Percentiles rank a stretch among this genome's conserved stretches.
phyloP scores from a whole-genome alignment of 2,329 filamentous ascomycete genomes.

The Alternaria sp. region DNA sequence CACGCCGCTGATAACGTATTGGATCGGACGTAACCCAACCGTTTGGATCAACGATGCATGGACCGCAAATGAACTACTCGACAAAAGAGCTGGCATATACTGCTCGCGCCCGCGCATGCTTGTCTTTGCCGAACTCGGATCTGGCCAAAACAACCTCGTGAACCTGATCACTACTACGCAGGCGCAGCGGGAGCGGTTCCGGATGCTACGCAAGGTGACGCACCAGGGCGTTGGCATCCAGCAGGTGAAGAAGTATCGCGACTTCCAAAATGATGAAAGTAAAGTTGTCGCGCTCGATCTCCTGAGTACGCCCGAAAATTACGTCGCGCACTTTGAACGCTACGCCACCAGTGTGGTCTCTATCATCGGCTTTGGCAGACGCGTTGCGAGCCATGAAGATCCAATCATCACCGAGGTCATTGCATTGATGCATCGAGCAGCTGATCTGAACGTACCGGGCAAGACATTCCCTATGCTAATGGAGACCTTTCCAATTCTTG shows the following conservation, averaged over 20 bases:
- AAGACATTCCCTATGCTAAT: conserved; percentile 65
- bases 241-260: conserved; percentile 61
- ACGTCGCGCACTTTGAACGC: conserved; percentile 62
- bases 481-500: conserved; percentile 64
- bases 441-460: conserved; percentile 58
- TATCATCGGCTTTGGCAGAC: conserved; percentile 64
- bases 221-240: conserved; percentile 53
- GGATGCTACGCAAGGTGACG: conserved; percentile 42
- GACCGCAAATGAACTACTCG: conserved; percentile 61
- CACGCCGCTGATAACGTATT: conserved; percentile 61
- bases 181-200: conserved; percentile 39
- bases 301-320: conserved; percentile 53
- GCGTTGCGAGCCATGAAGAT: conserved; percentile 59
- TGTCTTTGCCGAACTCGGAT: conserved; percentile 51
- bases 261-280: conserved; percentile 67
- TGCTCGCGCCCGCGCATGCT: conserved; percentile 58
- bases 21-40: conserved; percentile 54
- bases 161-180: conserved; percentile 44
- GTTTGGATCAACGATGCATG: conserved; percentile 55
- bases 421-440: conserved; percentile 63
- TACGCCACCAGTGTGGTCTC: conserved; percentile 62
- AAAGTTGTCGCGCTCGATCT: conserved; percentile 59
- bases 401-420: conserved; percentile 68
- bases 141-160: conserved; percentile 45
- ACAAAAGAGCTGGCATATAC: conserved; percentile 60